Evolutionary conservation across 441 rosid genomes (phyloP).

Genomic region (Bocquillonia castaneifolia): DNA sequence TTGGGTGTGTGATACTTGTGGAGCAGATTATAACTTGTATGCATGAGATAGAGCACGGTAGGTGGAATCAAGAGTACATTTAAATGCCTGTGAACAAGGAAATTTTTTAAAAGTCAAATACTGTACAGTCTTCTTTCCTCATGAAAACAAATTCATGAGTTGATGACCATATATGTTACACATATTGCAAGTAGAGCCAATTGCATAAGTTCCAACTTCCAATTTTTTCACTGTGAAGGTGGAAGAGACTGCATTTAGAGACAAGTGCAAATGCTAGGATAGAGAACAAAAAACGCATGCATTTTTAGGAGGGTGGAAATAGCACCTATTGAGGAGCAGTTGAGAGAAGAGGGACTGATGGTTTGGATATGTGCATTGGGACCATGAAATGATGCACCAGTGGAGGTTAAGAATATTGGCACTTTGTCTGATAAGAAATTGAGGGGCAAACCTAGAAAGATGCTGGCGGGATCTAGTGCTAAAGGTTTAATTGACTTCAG

Average conservation of each 20-base stretch:
- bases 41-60: too few species aligned
- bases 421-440: not conserved
- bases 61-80: too few species aligned
- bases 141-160: not conserved
- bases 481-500: not conserved
- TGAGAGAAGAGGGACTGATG: not conserved
- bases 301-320: not conserved
- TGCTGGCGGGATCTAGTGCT: not conserved
- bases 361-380: not conserved
- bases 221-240: not conserved
- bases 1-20: not conserved
- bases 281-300: not conserved
- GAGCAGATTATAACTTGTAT: too few species aligned
- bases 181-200: not conserved
- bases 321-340: not conserved
- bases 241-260: not conserved
- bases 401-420: not conserved
- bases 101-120: not conserved
- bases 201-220: not conserved
- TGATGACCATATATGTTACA: not conserved
- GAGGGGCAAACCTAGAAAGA: not conserved
- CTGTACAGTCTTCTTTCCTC: not conserved
- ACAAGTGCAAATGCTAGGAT: not conserved
- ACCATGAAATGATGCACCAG: not conserved
- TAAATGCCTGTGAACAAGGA: not conserved